Conservation (phyloP, 148 eudicot species). For the Fagopyrum esculentum region DNA sequence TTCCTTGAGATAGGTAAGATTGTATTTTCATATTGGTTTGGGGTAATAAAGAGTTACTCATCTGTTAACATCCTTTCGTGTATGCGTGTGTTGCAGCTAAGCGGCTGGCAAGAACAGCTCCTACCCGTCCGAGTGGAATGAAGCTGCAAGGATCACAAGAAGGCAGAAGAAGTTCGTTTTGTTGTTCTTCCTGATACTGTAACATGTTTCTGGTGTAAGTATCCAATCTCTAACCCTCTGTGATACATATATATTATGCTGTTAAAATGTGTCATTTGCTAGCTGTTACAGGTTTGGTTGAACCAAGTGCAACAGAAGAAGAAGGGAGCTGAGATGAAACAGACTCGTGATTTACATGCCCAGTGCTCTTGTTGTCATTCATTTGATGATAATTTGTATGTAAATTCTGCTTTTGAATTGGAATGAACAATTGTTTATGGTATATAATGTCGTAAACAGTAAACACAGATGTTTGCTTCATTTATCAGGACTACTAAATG, state of each 20-base stretch:
- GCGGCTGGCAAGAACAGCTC: slow-evolving; percentile 33
- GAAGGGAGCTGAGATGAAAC: background rate
- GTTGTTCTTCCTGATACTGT: slow-evolving; percentile 42
- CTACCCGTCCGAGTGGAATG: slow-evolving; percentile 38
- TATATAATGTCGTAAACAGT: too few species aligned
- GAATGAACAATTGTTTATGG: background rate
- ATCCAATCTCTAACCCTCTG: background rate
- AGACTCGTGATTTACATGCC: too few species aligned
- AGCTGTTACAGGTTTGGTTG: background rate
- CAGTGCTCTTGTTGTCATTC: background rate
- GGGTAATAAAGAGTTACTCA: background rate
- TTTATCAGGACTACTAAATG: too few species aligned
- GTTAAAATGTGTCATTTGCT: background rate
- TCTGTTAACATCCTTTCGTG: too few species aligned
- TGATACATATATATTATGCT: background rate
- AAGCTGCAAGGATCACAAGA: slow-evolving; percentile 39
- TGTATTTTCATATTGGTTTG: background rate
- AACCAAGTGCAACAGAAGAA: background rate
- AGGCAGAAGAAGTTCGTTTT: slow-evolving; percentile 28
- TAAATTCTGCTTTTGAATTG: background rate
- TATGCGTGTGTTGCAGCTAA: slow-evolving; percentile 33
- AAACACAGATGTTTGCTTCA: too few species aligned
- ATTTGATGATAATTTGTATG: background rate
- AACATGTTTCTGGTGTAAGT: slow-evolving; percentile 1
- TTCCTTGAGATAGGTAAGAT: slow-evolving; percentile 49